Evolutionary conservation across 202 grass and related monocot species (phyloP).

Genomic region (Brachypodium distachyon): DNA sequence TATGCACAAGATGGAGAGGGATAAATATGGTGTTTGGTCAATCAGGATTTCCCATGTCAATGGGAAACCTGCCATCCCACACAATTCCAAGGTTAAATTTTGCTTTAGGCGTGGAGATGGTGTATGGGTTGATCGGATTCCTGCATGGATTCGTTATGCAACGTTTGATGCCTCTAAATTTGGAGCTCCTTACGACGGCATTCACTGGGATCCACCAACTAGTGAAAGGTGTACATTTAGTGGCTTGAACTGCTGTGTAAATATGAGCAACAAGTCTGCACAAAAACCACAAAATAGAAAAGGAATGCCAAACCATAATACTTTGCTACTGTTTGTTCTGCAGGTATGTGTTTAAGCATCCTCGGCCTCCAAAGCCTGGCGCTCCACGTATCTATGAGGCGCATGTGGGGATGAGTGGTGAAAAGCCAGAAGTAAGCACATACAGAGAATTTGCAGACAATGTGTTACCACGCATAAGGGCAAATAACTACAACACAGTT

Average conservation of each 20-base stretch:
- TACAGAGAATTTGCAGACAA: slow-evolving; percentile 94
- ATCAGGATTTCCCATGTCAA: slow-evolving; percentile 54
- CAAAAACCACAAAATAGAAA: background rate
- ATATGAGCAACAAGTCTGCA: background rate
- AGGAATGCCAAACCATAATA: background rate
- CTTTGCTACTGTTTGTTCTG: slow-evolving; percentile 4
- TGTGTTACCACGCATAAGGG: slow-evolving; percentile 68
- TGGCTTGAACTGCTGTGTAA: slow-evolving; percentile 5
- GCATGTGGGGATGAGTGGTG: slow-evolving; percentile 94
- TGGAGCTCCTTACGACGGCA: slow-evolving; percentile 85
- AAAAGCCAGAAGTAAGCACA: slow-evolving; percentile 55
- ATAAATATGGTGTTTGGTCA: slow-evolving; percentile 80
- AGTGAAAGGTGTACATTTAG: slow-evolving; percentile 56
- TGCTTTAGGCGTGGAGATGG: slow-evolving; percentile 59
- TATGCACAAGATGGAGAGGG: slow-evolving; percentile 69
- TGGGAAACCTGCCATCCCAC: slow-evolving; percentile 59
- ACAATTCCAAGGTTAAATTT: slow-evolving; percentile 87
- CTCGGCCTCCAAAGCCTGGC: slow-evolving; percentile 59
- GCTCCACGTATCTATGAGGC: slow-evolving; percentile 90
- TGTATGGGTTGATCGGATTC: slow-evolving; percentile 66
- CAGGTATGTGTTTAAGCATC: slow-evolving; percentile 71
- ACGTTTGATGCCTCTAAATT: slow-evolving; percentile 66
- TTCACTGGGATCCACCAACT: slow-evolving; percentile 89
- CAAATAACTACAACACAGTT: slow-evolving; percentile 92
- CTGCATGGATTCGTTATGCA: slow-evolving; percentile 92